Evolutionary conservation across 345 rosid genomes (phyloP).

Genomic region (Lumnitzera racemosa): DNA sequence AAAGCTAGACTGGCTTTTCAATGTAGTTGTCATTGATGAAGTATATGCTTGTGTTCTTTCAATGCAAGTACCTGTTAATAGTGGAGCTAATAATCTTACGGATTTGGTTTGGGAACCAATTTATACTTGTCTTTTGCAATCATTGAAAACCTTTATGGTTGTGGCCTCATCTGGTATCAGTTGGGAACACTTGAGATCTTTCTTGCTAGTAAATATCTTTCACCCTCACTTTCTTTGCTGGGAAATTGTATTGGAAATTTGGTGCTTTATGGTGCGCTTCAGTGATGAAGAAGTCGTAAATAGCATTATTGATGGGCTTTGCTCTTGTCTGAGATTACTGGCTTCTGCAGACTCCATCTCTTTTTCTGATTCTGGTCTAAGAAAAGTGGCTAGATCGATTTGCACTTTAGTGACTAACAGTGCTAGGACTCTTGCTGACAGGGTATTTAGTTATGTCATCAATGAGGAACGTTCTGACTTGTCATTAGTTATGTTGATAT

Average conservation of each 20-base stretch:
- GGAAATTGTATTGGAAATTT: conserved; percentile 74
- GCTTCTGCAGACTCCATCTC: conserved; percentile 47
- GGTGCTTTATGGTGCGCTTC: conserved; percentile 70
- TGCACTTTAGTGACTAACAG: conserved; percentile 52
- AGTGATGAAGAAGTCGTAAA: conserved; percentile 43
- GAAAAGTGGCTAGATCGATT: conserved; percentile 60
- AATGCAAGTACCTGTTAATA: conserved; percentile 49
- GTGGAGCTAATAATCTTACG: conserved; percentile 40
- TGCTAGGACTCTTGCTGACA: conserved; percentile 43
- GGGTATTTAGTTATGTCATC: conserved; percentile 33
- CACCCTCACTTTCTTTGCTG: conserved; percentile 83
- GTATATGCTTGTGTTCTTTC: conserved; percentile 58
- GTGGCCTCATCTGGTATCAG: conserved; percentile 49
- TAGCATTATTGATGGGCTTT: conserved; percentile 40
- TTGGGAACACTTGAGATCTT: conserved; percentile 56
- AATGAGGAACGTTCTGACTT: conserved; percentile 32
- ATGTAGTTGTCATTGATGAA: conserved; percentile 44
- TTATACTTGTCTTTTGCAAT: conserved; percentile 50
- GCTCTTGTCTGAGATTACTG: conserved; percentile 38
- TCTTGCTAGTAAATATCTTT: conserved; percentile 67
- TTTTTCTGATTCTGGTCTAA: conserved; percentile 50
- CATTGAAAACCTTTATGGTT: conserved; percentile 66
- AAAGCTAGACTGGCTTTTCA: conserved; percentile 69
- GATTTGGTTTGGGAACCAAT: conserved; percentile 62
- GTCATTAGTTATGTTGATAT: conserved; percentile 40